Base-by-base conservation (phyloP, 2,329 filamentous ascomycete genomes). In the Penicillium rolfsii region DNA sequence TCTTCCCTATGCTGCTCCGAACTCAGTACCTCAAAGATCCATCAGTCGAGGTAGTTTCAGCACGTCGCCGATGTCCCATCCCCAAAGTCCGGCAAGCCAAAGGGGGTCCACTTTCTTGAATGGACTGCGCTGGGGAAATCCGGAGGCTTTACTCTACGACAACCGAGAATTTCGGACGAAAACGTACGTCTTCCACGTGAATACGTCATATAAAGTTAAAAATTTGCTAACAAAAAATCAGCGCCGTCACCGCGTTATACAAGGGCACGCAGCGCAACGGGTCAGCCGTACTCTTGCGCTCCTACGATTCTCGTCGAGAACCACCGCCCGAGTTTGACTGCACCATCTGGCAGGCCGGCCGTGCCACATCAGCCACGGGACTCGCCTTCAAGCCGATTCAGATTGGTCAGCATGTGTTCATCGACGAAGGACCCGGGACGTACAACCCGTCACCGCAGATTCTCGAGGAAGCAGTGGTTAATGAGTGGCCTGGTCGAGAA, bases 311-410 rank as follows among this genome's bases (percentile, higher is more conserved):
- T 16, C 86, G 94, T 70, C 92, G 90, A 76, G 95, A 98, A 75
- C 90, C 93, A 0, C 86, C 93, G 0, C 91, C 94, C 2, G 93
- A 97, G 75, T 94, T 92, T 63, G 91, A 97, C 72, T 97, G 93
- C 77, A 96, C 89, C 49, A 95, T 99, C 59, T 99, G 95, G 95
- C 89, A 99, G 79, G 95, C 95, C 4, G 95, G 95, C 11, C 87
- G 95, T 62, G 95, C 95, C n/a, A 99, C 95, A 0, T 91, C 86
- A 56, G 91, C 95, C 0, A 95, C 94, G 0, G 92, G 91, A 0
- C 82, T 97, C 46, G 95, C 95, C 1, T 99, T 99, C 80, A 99
- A 99, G 75, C 93, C 94, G 0, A 93, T 99, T 53, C 89, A 91
- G 66, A 91, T 99, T 41, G 95, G 95, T 3, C 94, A 98, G 75